A percentile compares a stretch with the other conserved stretches of the same genome.
phyloP scores from a whole-genome alignment of 768 basidiomycete species.

The Porphyrellus cyaneotinctus region DNA sequence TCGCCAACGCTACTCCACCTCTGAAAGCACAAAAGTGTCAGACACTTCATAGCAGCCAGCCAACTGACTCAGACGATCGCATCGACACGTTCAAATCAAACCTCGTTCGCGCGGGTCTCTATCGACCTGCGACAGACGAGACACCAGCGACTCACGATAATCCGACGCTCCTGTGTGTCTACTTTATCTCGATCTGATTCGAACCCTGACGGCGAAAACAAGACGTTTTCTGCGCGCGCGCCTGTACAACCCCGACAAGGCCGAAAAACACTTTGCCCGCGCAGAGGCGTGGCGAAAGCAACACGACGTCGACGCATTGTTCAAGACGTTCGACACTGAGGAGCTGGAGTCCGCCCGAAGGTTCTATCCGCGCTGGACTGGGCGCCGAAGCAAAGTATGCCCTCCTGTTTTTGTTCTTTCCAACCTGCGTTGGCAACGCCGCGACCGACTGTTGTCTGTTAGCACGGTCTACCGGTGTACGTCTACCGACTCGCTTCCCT shows the following conservation, averaged over 20 bases:
- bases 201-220: neutral
- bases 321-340: conserved; percentile 48
- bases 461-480: conserved; percentile 70
- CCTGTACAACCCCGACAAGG: conserved; percentile 56
- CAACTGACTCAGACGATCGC: neutral
- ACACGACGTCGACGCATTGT: conserved; percentile 60
- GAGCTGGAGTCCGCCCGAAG: conserved; percentile 58
- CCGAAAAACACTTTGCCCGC: conserved; percentile 66
- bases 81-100: conserved; percentile 40
- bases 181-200: neutral
- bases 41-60: too few relatives aligned
- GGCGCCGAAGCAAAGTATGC: conserved; percentile 66
- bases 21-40: too few relatives aligned
- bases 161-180: conserved; percentile 56
- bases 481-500: conserved; percentile 73
- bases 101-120: conserved; percentile 50
- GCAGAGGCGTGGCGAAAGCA: conserved; percentile 66
- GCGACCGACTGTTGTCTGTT: neutral
- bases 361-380: conserved; percentile 82
- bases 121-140: conserved; percentile 35
- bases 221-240: conserved; percentile 86
- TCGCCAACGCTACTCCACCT: too few relatives aligned
- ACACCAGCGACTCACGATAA: conserved; percentile 56
- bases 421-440: neutral
- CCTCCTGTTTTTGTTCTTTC: neutral